Evolutionary conservation across 2,329 filamentous ascomycete species (phyloP), one percentile per base, ranked within the genome.

Genomic region (Colletotrichum trifolii): DNA sequence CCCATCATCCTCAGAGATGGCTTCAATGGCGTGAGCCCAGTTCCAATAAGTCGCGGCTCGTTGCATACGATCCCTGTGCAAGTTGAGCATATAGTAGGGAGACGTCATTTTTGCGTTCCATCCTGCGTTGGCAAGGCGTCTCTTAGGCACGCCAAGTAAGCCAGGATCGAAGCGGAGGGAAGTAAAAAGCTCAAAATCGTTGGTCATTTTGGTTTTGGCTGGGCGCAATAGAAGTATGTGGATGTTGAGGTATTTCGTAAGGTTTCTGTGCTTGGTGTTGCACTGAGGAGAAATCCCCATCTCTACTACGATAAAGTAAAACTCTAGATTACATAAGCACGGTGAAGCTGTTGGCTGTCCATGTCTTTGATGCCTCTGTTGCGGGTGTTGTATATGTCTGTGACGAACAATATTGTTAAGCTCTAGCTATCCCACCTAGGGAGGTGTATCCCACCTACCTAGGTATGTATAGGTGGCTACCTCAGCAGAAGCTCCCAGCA

Each of bases 41-140:
- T 76, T 72, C 80, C 86, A 91, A 69, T 89, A 74, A 6, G 71
- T 75, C 6, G 87, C 87, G 12, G 87, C 88, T 61, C 80, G 84
- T n/a, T 93, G 81, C 74, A 97, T 85, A 57, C 94, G 90, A 74
- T 94, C 91, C 49, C 88, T 87, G 75, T 97, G 94, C 70, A 90
- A 89, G 63, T 88, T 83, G 13, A 96, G 85, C 84, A 96, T 93
- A 76, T 96, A 96, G 70, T 93, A 89, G 0, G 89, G 86, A 8
- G 88, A 91, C 7, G 79, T 73, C 34, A 81, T 77, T 34, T 72
- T 68, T 70, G 79, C 82, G 71, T 88, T 89, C 79, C 83, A 89
- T 15, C 81, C 85, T 45, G 81, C 76, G 66, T 82, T 72, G 38
- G 71, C 65, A 38, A 81, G 73, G 2, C 74, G 75, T 39, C 72